These are phyloP conservation scores for Phycomyces nitens DNA, from an alignment of 192 early-diverging fungal genomes.

Conservation along the genomic window DNA sequence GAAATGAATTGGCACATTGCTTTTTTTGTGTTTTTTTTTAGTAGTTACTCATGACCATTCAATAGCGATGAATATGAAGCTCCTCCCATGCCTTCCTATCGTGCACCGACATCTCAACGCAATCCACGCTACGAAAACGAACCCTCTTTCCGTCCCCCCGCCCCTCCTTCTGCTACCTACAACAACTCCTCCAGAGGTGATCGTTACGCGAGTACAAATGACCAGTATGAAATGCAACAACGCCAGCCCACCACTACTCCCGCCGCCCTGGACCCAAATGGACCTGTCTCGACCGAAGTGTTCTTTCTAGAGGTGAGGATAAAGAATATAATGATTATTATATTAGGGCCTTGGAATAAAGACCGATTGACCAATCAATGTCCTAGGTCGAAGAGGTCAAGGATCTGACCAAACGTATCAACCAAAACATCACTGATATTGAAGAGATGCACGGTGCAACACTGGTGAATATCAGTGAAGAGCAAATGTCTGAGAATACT, in stretches of 20 bases:
- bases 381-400: constrained; percentile 38
- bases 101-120: constrained; percentile 12
- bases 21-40: not conserved
- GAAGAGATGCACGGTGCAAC: constrained; percentile 35
- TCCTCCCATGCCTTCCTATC: constrained; percentile 20
- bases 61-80: constrained; percentile 25
- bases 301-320: constrained; percentile 35
- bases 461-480: constrained; percentile 34
- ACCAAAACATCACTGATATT: constrained; percentile 32
- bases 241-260: constrained; percentile 2
- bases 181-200: constrained; percentile 22
- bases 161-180: constrained; percentile 26
- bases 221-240: constrained; percentile 35
- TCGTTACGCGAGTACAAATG: constrained; percentile 20
- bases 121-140: constrained; percentile 19
- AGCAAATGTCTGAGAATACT: constrained; percentile 30
- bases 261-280: not conserved
- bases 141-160: constrained; percentile 21
- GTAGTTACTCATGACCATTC: constrained; percentile 5
- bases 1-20: too few species aligned
- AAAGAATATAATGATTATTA: too few species aligned
- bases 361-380: too few species aligned
- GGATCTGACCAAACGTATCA: constrained; percentile 26
- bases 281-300: constrained; percentile 27
- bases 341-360: too few species aligned